Evolutionary conservation across 75 land plant genomes (phyloP).

Genomic region (Selaginella moellendorffii): DNA sequence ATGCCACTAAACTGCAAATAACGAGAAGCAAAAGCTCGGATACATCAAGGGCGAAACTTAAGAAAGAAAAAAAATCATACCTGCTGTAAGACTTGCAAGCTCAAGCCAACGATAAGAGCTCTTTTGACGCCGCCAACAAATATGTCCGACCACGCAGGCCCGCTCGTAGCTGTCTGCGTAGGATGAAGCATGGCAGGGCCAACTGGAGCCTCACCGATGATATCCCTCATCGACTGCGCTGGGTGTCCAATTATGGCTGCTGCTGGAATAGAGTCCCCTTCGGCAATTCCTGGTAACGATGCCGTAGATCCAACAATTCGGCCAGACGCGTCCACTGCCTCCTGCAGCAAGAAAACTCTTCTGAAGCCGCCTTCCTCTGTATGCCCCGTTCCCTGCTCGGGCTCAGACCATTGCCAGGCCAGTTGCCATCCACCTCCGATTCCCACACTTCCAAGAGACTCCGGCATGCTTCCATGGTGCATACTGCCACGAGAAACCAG

Average conservation of each 20-base stretch:
- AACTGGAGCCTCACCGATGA: conserved; percentile 40
- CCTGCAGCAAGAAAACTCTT: conserved; percentile 68
- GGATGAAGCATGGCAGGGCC: conserved; percentile 61
- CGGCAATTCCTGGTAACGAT: conserved; percentile 35
- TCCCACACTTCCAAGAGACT: conserved; percentile 45
- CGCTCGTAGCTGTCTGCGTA: conserved; percentile 39
- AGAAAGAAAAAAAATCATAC: conserved; percentile 17
- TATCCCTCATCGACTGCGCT: conserved; percentile 39
- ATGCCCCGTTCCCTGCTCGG: conserved; percentile 12
- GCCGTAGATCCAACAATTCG: conserved; percentile 39
- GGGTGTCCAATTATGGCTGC: conserved; percentile 78
- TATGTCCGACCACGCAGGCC: conserved; percentile 51
- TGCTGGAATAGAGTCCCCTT: conserved; percentile 33
- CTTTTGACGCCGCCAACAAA: conserved; percentile 64
- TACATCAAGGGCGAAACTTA: background rate
- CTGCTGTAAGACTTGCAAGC: conserved; percentile 79
- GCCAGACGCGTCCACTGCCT: conserved; percentile 22
- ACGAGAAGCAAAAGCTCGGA: background rate
- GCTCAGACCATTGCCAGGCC: conserved; percentile 65
- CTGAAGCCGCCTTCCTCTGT: conserved; percentile 25
- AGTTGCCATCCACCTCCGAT: conserved; percentile 98
- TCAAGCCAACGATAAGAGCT: conserved; percentile 71
- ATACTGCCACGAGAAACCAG: conserved; percentile 12
- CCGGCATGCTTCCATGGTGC: conserved; percentile 28
- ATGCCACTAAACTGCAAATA: conserved; percentile 79